phyloP scores from a whole-genome alignment of 1,284 basidiomycete species.

The Naganishia albida region DNA sequence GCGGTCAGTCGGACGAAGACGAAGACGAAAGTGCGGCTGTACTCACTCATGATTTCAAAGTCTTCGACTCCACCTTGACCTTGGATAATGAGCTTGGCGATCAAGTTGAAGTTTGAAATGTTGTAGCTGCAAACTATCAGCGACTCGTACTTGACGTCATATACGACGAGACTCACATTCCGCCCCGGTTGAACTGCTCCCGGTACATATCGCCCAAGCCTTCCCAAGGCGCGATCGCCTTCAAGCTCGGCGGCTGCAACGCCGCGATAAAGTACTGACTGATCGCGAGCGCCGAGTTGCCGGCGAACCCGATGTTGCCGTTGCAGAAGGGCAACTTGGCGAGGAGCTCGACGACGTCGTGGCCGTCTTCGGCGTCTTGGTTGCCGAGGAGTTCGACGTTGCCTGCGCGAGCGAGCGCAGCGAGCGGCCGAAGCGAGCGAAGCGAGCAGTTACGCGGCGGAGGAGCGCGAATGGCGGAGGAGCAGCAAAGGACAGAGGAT shows the following conservation, averaged over 20 bases:
- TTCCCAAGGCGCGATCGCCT: conserved; percentile 43
- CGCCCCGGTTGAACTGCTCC: conserved; percentile 22
- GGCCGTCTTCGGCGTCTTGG: conserved; percentile 22
- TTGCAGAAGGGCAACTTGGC: conserved; percentile 13
- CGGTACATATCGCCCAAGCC: conserved; percentile 37
- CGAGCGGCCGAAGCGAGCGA: no score
- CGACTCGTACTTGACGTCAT: background rate
- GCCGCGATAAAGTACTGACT: conserved; percentile 39
- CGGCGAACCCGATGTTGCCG: conserved; percentile 26
- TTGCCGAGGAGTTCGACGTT: conserved; percentile 15
- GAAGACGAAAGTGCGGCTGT: background rate
- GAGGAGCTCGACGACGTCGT: conserved; percentile 20
- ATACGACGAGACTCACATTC: conserved; percentile 1
- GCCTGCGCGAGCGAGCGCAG: background rate
- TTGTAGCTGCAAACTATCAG: conserved; percentile 11
- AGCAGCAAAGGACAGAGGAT: no score
- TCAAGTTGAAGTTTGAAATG: conserved; percentile 26
- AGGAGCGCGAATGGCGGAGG: no score
- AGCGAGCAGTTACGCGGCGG: background rate
- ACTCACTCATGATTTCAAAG: conserved; percentile 24
- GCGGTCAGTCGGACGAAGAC: background rate
- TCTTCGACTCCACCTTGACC: conserved; percentile 24
- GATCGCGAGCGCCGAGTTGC: conserved; percentile 42
- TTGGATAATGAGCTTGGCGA: conserved; percentile 23
- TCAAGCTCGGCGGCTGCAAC: conserved; percentile 40